A percentile compares a stretch with the other conserved stretches of the same genome.
These are phyloP conservation scores for Tolypocladium pustulatum DNA, from an alignment of 2,329 filamentous ascomycete species.

Conservation along the genomic window DNA sequence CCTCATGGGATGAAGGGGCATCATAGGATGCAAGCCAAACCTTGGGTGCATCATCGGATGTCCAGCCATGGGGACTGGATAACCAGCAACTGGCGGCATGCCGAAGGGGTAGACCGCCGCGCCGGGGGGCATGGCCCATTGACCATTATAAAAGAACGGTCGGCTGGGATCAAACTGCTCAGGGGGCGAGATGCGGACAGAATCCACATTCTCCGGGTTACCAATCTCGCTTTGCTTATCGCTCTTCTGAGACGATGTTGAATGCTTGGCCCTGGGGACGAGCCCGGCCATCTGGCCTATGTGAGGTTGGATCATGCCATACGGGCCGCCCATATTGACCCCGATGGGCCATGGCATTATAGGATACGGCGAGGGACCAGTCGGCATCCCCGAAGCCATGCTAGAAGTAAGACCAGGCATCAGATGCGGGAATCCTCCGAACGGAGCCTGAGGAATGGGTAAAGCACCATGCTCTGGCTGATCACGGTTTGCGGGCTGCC, in stretches of 20 bases:
- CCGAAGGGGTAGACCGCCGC: slow-evolving; percentile 14
- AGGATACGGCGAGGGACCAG: slow-evolving; percentile 20
- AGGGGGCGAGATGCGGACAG: slow-evolving; percentile 25
- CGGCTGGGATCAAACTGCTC: slow-evolving; percentile 35
- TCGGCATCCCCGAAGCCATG: slow-evolving; percentile 18
- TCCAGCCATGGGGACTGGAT: slow-evolving; percentile 14
- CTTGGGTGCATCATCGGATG: slow-evolving; percentile 10
- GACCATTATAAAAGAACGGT: slow-evolving; percentile 34
- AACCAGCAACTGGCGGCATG: slow-evolving; percentile 17
- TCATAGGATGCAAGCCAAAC: slow-evolving; percentile 11
- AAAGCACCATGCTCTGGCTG: slow-evolving; percentile 11
- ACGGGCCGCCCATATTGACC: slow-evolving; percentile 18
- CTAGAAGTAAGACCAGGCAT: slow-evolving; percentile 19
- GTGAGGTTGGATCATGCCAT: slow-evolving; percentile 14
- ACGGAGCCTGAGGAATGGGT: slow-evolving; percentile 15
- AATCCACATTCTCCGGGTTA: slow-evolving; percentile 18
- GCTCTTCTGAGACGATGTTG: slow-evolving; percentile 10
- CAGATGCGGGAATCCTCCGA: slow-evolving; percentile 18
- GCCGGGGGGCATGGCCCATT: slow-evolving; percentile 27
- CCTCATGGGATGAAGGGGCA: slow-evolving; percentile 9
- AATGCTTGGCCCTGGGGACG: slow-evolving; percentile 9
- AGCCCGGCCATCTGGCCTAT: slow-evolving; percentile 11
- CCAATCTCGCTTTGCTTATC: slow-evolving; percentile 20
- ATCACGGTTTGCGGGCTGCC: neutral
- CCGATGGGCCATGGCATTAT: slow-evolving; percentile 32